Base-by-base conservation (phyloP, 2,329 filamentous ascomycete genomes). In the Exophiala sp. region DNA sequence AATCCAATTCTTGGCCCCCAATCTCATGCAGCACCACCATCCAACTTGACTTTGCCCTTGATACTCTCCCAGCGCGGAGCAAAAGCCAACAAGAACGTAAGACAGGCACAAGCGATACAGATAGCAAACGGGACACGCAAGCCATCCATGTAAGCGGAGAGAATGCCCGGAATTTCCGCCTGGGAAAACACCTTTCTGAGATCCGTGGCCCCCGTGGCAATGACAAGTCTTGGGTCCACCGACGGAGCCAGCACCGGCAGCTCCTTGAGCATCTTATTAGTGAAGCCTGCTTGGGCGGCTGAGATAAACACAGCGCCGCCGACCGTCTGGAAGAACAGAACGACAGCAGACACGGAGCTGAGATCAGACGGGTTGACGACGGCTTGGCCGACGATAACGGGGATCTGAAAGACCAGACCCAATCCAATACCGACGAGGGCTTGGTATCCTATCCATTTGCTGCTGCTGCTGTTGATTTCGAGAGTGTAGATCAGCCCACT, bases 371-470 rank as follows among this genome's bases (percentile, higher is more conserved):
- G 52, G 7, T 52, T 54, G 37, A 63, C 62, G 1, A 60, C 46
- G 27, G 60, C 60, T 48, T 65, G 63, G 10, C 37, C 55, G 21
- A 59, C 57, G 29, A 61, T 63, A 27, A 64, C 52, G 22, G 63
- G 60, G 19, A 63, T 59, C 46, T 65, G 61, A 24, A 64, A 60
- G 39, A 56, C 51, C n/a, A 64, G 45, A 9, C 61, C 65, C 18
- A 59, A 39, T n/a, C 61, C 64, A 21, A 63, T 48, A 8, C 65
- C 67, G 7, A 57, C 52, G 14, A 70, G 47, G 18, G 65, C 60
- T 52, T 70, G 67, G 43, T 68, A 70, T 1, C 67, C 67, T 18
- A 70, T 63, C 67, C 66, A 70, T 37, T 65, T 62, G 18, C 54
- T 59, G 2, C 58, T 43, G 2, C 50, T 43, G 2, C 62, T 61